Evolutionary conservation across 2,329 filamentous ascomycete species (phyloP).

Genomic region (Zymoseptoria ardabiliae): DNA sequence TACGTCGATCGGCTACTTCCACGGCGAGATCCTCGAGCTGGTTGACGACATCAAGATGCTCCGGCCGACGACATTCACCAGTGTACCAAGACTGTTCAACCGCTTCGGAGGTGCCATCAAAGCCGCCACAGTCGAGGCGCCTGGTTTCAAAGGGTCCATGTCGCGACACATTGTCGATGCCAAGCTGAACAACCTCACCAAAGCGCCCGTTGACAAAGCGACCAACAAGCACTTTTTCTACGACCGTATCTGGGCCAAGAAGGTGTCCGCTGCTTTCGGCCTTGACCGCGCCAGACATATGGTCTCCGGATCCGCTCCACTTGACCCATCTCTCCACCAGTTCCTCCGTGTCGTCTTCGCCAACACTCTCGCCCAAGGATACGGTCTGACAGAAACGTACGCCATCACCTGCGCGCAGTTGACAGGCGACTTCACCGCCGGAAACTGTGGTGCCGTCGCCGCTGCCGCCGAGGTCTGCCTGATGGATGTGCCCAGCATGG

Average conservation of each 20-base stretch:
- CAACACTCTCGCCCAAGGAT: conserved; percentile 76
- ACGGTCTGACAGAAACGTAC: conserved; percentile 90
- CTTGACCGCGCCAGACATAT: conserved; percentile 65
- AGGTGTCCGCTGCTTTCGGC: conserved; percentile 76
- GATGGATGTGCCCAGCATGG: conserved; percentile 84
- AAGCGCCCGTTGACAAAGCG: conserved; percentile 57
- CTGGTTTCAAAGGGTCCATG: conserved; percentile 72
- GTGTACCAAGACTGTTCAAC: conserved; percentile 87
- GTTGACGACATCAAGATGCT: conserved; percentile 88
- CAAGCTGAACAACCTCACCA: conserved; percentile 72
- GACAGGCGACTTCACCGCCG: conserved; percentile 61
- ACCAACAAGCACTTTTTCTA: conserved; percentile 71
- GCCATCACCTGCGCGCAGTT: conserved; percentile 66
- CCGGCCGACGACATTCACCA: conserved; percentile 73
- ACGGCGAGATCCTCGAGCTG: conserved; percentile 77
- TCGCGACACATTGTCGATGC: conserved; percentile 71
- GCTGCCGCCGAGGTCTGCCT: conserved; percentile 68
- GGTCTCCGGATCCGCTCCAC: conserved; percentile 81
- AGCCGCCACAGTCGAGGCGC: conserved; percentile 66
- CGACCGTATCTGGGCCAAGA: conserved; percentile 83
- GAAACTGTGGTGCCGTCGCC: conserved; percentile 72
- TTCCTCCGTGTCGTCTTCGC: conserved; percentile 81
- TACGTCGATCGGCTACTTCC: conserved; percentile 80
- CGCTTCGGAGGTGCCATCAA: conserved; percentile 80
- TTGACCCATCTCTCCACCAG: conserved; percentile 80